Conservation (phyloP, 2,329 filamentous ascomycete genomes). For the Boeremia exigua region DNA sequence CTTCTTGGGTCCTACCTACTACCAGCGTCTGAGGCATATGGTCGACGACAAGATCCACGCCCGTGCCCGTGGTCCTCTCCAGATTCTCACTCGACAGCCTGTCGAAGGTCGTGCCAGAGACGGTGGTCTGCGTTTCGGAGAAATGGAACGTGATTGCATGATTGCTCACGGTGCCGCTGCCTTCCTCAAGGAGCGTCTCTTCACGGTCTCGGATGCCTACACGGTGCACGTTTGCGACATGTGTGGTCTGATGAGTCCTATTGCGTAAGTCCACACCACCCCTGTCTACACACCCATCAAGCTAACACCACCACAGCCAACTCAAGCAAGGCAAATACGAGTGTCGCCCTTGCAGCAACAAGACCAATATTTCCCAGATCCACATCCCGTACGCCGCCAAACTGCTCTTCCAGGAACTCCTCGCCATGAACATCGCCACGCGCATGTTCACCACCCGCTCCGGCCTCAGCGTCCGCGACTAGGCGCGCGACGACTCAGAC, state of each 20-base stretch:
- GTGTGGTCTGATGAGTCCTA: slow-evolving; percentile 97
- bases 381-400: slow-evolving; percentile 98
- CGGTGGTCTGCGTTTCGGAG: slow-evolving; percentile 97
- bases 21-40: slow-evolving; percentile 98
- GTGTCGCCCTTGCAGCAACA: slow-evolving; percentile 97
- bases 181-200: slow-evolving; percentile 96
- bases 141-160: slow-evolving; percentile 99
- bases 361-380: slow-evolving; percentile 97
- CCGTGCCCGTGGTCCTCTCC: slow-evolving; percentile 92
- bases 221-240: slow-evolving; percentile 98
- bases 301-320: slow-evolving; percentile 64
- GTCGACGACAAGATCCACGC: slow-evolving; percentile 99
- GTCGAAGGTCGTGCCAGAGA: slow-evolving; percentile 98
- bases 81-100: slow-evolving; percentile 96
- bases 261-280: slow-evolving; percentile 76
- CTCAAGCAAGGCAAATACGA: slow-evolving; percentile 95
- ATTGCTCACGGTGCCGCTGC: slow-evolving; percentile 98
- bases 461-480: slow-evolving; percentile 70
- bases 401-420: slow-evolving; percentile 96
- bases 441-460: slow-evolving; percentile 93
- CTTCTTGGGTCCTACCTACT: slow-evolving; percentile 97
- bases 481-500: slow-evolving; percentile 6
- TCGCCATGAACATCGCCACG: slow-evolving; percentile 97
- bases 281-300: neutral
- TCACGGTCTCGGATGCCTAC: slow-evolving; percentile 98